Conservation (phyloP, 768 basidiomycete genomes). For the Cystobasidium ongulense region DNA sequence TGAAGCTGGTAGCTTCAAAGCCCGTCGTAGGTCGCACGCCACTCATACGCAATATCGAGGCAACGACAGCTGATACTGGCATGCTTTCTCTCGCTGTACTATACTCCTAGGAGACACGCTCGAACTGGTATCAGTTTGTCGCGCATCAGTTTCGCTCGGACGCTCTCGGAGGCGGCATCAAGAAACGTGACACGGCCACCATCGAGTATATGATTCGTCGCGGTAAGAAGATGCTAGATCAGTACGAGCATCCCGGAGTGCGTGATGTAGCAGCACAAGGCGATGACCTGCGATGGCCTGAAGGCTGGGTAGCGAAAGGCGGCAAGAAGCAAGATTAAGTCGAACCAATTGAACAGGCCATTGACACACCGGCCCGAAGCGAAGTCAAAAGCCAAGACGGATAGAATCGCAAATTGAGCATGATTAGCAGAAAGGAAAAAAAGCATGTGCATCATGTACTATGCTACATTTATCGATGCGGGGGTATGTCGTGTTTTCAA, state of each 20-base stretch:
- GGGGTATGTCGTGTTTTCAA: neutral
- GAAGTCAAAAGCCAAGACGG: neutral
- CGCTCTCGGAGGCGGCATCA: constrained; percentile 35
- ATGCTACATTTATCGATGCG: neutral
- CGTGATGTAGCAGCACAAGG: constrained; percentile 31
- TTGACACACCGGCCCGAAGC: no score
- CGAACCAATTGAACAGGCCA: no score
- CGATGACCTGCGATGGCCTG: constrained; percentile 15
- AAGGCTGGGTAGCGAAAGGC: constrained; percentile 37
- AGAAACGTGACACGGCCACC: constrained; percentile 34
- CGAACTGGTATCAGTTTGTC: constrained; percentile 39
- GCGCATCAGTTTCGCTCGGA: constrained; percentile 38
- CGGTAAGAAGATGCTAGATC: constrained; percentile 39
- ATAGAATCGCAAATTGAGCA: no score
- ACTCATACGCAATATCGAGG: neutral
- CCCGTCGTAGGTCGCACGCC: constrained; percentile 32
- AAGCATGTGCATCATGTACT: neutral
- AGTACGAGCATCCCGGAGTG: constrained; percentile 30
- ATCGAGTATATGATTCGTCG: constrained; percentile 39
- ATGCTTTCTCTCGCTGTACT: neutral
- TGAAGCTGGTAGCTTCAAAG: constrained; percentile 37
- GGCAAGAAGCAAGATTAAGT: constrained; percentile 1
- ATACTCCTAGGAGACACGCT: constrained; percentile 34
- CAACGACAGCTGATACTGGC: neutral
- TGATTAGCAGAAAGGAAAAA: no score